Conservation (phyloP, 441 rosid genomes). For the Erysimum cheiri region DNA sequence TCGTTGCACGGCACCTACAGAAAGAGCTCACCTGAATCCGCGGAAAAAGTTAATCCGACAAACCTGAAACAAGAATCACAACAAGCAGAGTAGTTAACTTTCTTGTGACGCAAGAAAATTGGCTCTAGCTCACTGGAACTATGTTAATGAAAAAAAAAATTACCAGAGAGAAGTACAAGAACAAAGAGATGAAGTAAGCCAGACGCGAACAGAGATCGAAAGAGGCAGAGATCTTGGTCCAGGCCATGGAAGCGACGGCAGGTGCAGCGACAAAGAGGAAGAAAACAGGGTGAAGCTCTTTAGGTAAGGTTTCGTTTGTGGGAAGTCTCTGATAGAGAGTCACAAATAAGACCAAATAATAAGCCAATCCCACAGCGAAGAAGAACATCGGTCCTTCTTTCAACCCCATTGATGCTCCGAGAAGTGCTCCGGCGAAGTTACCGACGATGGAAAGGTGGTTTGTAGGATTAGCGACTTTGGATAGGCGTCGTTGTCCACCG, state of each 20-base stretch:
- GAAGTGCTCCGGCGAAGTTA: constrained; percentile 85
- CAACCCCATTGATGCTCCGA: constrained; percentile 89
- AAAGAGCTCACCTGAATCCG: constrained; percentile 68
- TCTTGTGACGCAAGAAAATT: constrained; percentile 23
- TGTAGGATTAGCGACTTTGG: constrained; percentile 90
- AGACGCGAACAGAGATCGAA: constrained; percentile 73
- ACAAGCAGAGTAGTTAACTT: background rate
- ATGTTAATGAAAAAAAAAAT: background rate
- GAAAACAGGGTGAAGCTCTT: constrained; percentile 94
- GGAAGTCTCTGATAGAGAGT: constrained; percentile 95
- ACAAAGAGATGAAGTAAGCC: constrained; percentile 86
- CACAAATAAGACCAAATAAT: constrained; percentile 82
- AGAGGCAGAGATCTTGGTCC: constrained; percentile 76
- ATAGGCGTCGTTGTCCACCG: constrained; percentile 85
- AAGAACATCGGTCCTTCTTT: constrained; percentile 92
- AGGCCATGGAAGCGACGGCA: constrained; percentile 86
- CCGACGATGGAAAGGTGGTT: constrained; percentile 85
- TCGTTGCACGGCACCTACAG: too few relatives aligned
- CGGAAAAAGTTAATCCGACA: constrained; percentile 80
- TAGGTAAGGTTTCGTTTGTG: constrained; percentile 82
- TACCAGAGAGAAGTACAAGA: constrained; percentile 83
- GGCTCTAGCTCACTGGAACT: background rate
- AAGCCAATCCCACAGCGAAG: constrained; percentile 86
- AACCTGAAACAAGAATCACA: constrained; percentile 55
- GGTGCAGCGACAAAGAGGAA: constrained; percentile 94